phyloP scores from a whole-genome alignment of 176 grass and related monocot species.

The Bolboschoenus planiculmis region DNA sequence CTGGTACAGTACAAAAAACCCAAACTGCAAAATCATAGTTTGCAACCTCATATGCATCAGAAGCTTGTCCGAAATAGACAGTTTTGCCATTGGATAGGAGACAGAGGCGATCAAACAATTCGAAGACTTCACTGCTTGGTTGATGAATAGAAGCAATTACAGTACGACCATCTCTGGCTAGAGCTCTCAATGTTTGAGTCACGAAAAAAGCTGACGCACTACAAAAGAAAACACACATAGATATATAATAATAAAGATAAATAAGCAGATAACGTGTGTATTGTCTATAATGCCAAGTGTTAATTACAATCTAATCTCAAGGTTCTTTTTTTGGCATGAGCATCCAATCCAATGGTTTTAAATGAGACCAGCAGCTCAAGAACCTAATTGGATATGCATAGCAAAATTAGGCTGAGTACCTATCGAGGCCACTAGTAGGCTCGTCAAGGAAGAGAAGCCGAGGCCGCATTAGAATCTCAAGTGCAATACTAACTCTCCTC shows the following conservation, averaged over 20 bases:
- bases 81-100: constrained; percentile 87
- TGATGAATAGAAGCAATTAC: constrained; percentile 90
- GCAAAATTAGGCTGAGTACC: constrained; percentile 29
- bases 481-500: constrained; percentile 89
- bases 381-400: not conserved
- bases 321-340: no score
- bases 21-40: not conserved
- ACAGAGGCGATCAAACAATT: constrained; percentile 76
- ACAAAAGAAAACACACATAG: constrained; percentile 4
- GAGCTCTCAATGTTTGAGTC: constrained; percentile 72
- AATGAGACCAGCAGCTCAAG: no score
- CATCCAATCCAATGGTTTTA: no score
- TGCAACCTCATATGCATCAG: constrained; percentile 67
- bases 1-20: not conserved
- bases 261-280: not conserved
- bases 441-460: constrained; percentile 92
- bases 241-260: not conserved
- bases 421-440: constrained; percentile 92
- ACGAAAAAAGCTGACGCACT: constrained; percentile 98
- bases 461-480: constrained; percentile 96
- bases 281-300: no score
- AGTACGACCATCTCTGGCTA: constrained; percentile 75
- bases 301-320: not conserved
- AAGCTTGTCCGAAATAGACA: constrained; percentile 79
- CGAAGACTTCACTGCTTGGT: constrained; percentile 93